Evolutionary conservation across 1,284 basidiomycete genomes (phyloP).

Genomic region (Fomitopsis betulina): DNA sequence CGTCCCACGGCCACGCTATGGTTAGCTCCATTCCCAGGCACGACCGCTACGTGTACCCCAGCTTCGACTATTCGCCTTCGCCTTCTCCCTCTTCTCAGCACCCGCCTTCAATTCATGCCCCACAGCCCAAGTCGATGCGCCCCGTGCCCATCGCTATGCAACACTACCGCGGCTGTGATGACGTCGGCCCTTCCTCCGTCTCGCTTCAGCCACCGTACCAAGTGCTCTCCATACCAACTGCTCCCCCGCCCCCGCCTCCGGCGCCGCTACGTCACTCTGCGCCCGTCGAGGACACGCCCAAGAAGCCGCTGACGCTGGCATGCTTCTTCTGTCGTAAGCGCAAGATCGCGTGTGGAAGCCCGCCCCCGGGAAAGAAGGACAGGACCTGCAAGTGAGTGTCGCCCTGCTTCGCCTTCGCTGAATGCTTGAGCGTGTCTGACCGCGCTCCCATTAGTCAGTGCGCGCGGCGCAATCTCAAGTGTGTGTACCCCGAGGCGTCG

Average conservation of each 20-base stretch:
- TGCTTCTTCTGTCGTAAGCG: constrained; percentile 42
- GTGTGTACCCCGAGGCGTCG: constrained; percentile 31
- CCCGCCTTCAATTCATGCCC: constrained; percentile 3
- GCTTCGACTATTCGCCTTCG: constrained; percentile 1
- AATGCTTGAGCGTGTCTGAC: neutral
- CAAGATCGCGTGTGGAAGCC: constrained; percentile 42
- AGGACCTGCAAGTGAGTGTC: constrained; percentile 38
- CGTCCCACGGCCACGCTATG: constrained; percentile 1
- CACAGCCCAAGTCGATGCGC: constrained; percentile 2
- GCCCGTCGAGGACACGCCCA: constrained; percentile 28
- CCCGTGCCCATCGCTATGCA: neutral
- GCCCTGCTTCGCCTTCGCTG: neutral
- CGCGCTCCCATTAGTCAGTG: constrained; percentile 25
- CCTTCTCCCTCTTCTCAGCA: neutral
- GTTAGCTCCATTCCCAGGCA: constrained; percentile 1
- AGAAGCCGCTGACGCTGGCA: constrained; percentile 37
- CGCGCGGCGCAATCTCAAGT: constrained; percentile 30
- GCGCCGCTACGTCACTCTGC: constrained; percentile 18
- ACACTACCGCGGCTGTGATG: neutral
- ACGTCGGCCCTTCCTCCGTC: neutral
- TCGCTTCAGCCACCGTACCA: constrained; percentile 4
- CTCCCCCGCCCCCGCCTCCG: constrained; percentile 14
- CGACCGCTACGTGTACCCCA: constrained; percentile 2
- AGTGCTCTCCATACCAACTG: constrained; percentile 17
- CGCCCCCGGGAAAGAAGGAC: constrained; percentile 30